Base-by-base conservation (phyloP, 805 yeast genomes). In the Teunomyces lycoperdinae region DNA sequence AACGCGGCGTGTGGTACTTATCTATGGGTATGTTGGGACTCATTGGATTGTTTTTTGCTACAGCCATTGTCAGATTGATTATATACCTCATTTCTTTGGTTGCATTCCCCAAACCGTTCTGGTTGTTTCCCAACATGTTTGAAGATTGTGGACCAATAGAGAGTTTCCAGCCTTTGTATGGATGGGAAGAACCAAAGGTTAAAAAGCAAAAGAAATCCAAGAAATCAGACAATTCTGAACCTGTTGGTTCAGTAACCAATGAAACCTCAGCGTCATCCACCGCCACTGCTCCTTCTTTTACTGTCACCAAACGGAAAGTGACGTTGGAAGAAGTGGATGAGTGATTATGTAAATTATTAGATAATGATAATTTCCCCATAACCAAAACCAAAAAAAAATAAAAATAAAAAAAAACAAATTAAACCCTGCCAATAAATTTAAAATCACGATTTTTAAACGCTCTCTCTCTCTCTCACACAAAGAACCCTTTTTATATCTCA, bases 41-140 rank as follows among this genome's bases (percentile, higher is more conserved):
- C 32, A 74, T 94, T 39, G 90, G 83, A 4, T 70, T 80, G 42
- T 85, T 94, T 67, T 86, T 94, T 55, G 86, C 69, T 16, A 66
- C 87, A 57, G 96, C 97, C 1, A 76, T 94, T 39, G 70, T 92
- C 30, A 79, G 99, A 61, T 72, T 91, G 62, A 74, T 91, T 35
- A 62, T 94, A 24, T 89, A 83, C 58, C 56, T 77, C 24, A 56
- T 86, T 44, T 79, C 90, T 0, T 77, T 79, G 54, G 70, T 84
- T 42, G 67, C 79, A 1, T 70, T 78, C 48, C 79, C 82, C 6
- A 81, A 82, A 38, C 96, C 96, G n/a, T 77, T 94, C 63, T 94
- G 99, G 99, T 64, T 94, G 42, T 92, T 89, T 77, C 99, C 99
- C 48, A 92, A 92, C 63, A 75, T 94, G 62, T 94, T 91, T 68